A percentile compares a stretch with the other conserved stretches of the same genome.
Evolutionary conservation across 2,329 filamentous ascomycete species (phyloP).

Genomic region (Apiospora saccharicola): DNA sequence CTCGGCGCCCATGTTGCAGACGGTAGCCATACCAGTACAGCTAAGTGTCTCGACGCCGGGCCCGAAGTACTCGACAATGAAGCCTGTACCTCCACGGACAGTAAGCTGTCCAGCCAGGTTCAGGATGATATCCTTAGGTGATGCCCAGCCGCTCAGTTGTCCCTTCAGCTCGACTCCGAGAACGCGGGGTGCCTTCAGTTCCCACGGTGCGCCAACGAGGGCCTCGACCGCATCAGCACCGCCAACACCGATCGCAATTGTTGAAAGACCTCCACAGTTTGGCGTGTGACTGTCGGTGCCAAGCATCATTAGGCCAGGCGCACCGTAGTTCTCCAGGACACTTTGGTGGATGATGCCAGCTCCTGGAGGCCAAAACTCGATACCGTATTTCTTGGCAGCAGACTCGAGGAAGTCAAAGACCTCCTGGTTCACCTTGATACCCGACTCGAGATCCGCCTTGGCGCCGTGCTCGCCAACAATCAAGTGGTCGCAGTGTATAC

Average conservation of each 20-base stretch:
- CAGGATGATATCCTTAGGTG: slow-evolving; percentile 95
- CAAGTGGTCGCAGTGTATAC: slow-evolving; percentile 98
- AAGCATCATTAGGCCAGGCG: slow-evolving; percentile 98
- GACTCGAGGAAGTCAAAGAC: slow-evolving; percentile 98
- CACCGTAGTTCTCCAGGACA: slow-evolving; percentile 95
- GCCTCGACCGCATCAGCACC: slow-evolving; percentile 98
- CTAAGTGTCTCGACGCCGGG: slow-evolving; percentile 89
- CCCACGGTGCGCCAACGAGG: slow-evolving; percentile 95
- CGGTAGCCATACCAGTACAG: slow-evolving; percentile 91
- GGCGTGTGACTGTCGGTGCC: slow-evolving; percentile 98
- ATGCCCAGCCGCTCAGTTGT: slow-evolving; percentile 86
- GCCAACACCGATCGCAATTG: slow-evolving; percentile 95
- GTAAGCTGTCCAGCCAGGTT: slow-evolving; percentile 88
- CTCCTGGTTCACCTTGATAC: slow-evolving; percentile 92
- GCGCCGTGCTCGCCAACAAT: slow-evolving; percentile 95
- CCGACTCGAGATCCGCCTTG: slow-evolving; percentile 81
- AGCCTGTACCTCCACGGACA: slow-evolving; percentile 92
- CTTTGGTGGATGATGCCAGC: slow-evolving; percentile 98
- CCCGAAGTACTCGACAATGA: slow-evolving; percentile 92
- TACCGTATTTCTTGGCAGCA: slow-evolving; percentile 87
- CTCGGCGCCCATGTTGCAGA: slow-evolving; percentile 89
- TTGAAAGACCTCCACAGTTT: slow-evolving; percentile 93
- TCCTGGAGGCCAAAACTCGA: slow-evolving; percentile 94
- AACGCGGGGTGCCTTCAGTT: slow-evolving; percentile 92
- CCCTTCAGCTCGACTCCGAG: slow-evolving; percentile 86